phyloP scores from a whole-genome alignment of 495 filamentous ascomycete genomes.

The Penicillium waksmanii region DNA sequence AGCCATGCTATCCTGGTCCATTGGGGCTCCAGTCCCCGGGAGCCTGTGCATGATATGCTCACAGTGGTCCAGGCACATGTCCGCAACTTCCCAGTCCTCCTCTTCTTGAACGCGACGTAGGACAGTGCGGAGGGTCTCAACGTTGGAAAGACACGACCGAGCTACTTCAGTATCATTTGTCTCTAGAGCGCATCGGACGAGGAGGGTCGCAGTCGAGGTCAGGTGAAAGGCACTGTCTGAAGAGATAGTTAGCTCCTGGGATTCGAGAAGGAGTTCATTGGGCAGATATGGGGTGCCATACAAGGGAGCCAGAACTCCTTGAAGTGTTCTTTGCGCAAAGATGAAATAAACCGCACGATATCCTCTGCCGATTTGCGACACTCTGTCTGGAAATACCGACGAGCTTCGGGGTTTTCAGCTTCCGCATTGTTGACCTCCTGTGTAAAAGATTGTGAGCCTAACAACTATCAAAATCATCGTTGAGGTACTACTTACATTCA shows the following conservation, averaged over 20 bases:
- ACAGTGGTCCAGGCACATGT: slow-evolving; percentile 58
- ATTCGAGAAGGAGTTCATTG: background rate
- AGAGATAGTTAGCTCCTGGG: slow-evolving; percentile 22
- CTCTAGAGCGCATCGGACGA: slow-evolving; percentile 53
- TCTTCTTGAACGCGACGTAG: slow-evolving; percentile 55
- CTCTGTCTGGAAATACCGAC: slow-evolving; percentile 54
- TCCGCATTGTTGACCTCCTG: slow-evolving; percentile 52
- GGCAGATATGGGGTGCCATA: background rate
- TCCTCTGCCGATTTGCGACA: slow-evolving; percentile 53
- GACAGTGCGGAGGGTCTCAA: slow-evolving; percentile 46
- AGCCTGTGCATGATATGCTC: slow-evolving; percentile 50
- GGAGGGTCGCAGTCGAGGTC: slow-evolving; percentile 51
- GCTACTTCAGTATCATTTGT: slow-evolving; percentile 45
- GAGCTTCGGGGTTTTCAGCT: slow-evolving; percentile 46
- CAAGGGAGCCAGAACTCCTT: slow-evolving; percentile 55
- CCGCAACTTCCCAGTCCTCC: slow-evolving; percentile 58
- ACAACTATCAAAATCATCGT: background rate
- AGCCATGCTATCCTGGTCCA: slow-evolving; percentile 24
- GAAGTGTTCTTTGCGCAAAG: slow-evolving; percentile 47
- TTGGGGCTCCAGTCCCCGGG: slow-evolving; percentile 31
- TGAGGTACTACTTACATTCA: slow-evolving; percentile 44
- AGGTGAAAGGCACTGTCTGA: slow-evolving; percentile 54
- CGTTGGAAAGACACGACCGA: slow-evolving; percentile 46
- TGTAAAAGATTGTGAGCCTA: background rate
- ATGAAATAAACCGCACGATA: slow-evolving; percentile 56